phyloP scores from a whole-genome alignment of 495 filamentous ascomycete species.

The Podospora fimiseda region DNA sequence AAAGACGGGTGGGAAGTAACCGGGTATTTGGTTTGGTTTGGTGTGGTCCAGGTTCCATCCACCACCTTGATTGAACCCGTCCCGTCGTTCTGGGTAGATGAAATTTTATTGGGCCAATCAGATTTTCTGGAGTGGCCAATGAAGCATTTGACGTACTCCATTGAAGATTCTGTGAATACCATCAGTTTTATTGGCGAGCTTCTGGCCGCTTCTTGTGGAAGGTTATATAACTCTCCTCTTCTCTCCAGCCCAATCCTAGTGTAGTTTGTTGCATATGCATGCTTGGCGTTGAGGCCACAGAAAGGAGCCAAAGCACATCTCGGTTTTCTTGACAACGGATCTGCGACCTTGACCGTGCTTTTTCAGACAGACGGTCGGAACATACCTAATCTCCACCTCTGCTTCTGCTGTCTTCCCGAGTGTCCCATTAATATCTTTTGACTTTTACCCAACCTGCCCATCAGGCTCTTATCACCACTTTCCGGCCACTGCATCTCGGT shows the following conservation, averaged over 20 bases:
- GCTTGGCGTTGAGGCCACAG: neutral
- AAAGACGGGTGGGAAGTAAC: neutral
- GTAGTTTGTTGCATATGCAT: neutral
- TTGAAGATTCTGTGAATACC: neutral
- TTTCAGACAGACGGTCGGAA: neutral
- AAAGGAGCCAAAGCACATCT: neutral
- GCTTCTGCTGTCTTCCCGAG: neutral
- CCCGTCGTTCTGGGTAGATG: neutral
- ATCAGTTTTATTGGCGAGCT: too few species aligned
- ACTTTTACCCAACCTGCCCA: neutral
- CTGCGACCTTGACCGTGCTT: neutral
- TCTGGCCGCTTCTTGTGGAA: too few species aligned
- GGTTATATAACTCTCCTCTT: too few species aligned
- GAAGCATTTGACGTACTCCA: too few species aligned
- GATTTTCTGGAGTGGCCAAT: neutral
- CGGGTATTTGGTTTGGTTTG: too few species aligned
- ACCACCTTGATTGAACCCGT: too few species aligned
- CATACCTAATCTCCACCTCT: neutral
- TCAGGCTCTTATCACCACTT: neutral
- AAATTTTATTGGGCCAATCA: neutral
- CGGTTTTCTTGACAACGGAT: neutral
- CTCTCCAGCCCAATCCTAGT: too few species aligned
- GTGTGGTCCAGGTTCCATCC: too few species aligned
- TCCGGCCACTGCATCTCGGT: too few species aligned
- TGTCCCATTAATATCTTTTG: neutral